Conservation (phyloP, 2,329 filamentous ascomycete genomes). For the Chrysosporium keratinophilum region DNA sequence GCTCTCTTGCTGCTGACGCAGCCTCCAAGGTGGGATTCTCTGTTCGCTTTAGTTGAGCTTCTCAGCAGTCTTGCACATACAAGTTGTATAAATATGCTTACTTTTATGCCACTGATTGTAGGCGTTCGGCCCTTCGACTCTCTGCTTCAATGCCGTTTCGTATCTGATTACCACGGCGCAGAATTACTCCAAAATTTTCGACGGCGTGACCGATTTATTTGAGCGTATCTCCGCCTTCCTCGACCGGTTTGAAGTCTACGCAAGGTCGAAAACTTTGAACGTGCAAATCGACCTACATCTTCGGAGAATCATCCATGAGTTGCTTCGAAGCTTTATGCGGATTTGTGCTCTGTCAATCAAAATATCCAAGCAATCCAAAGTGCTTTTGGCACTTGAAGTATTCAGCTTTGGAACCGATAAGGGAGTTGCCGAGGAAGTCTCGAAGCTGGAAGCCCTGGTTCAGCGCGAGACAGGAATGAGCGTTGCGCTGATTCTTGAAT, state of each 20-base stretch:
- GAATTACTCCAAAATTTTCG: constrained; percentile 25
- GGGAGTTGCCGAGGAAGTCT: constrained; percentile 22
- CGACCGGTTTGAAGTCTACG: constrained; percentile 22
- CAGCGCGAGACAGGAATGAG: constrained; percentile 24
- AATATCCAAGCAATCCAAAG: constrained; percentile 20
- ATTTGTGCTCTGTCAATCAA: constrained; percentile 23
- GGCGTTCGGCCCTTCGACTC: constrained; percentile 22
- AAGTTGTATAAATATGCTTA: not conserved
- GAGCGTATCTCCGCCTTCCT: constrained; percentile 22
- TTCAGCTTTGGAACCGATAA: constrained; percentile 24
- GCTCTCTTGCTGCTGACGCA: constrained; percentile 20
- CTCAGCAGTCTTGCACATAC: not conserved
- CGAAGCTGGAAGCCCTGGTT: constrained; percentile 19
- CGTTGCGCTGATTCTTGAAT: constrained; percentile 21
- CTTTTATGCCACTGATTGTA: constrained; percentile 3
- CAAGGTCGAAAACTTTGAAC: constrained; percentile 17
- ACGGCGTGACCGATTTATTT: constrained; percentile 21
- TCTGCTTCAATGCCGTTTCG: constrained; percentile 25
- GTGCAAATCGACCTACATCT: constrained; percentile 21
- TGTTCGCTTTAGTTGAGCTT: not conserved
- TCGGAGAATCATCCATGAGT: constrained; percentile 22
- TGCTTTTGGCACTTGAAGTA: constrained; percentile 21
- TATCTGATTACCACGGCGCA: constrained; percentile 22
- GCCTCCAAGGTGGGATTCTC: constrained; percentile 21
- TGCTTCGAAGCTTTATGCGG: constrained; percentile 21